Conservation (phyloP, 352 stramenopile genomes). For the Globisporangium cylindrosporum region DNA sequence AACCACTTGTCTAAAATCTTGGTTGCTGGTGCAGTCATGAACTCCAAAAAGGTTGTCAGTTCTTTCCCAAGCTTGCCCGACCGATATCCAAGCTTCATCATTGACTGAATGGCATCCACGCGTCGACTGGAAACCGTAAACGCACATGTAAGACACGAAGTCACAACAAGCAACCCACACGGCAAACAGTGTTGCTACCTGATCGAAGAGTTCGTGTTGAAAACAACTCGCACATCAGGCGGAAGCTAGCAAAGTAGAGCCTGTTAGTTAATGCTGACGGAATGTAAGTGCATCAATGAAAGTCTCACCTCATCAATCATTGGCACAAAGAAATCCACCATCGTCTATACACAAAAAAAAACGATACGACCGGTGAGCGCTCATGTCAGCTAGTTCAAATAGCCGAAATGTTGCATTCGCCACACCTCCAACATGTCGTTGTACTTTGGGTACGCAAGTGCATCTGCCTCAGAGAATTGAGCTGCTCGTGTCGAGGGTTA, state of each 20-base stretch:
- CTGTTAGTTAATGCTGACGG: background rate
- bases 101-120: conserved; percentile 62
- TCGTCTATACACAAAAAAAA: conserved; percentile 30
- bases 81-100: conserved; percentile 61
- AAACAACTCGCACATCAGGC: conserved; percentile 67
- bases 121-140: conserved; percentile 31
- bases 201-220: conserved; percentile 45
- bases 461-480: conserved; percentile 81
- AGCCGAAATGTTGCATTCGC: background rate
- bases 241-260: conserved; percentile 34
- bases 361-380: background rate
- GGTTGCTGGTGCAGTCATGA: conserved; percentile 83
- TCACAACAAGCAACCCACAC: too few relatives aligned
- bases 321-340: conserved; percentile 79
- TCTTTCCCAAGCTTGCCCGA: conserved; percentile 69
- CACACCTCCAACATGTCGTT: conserved; percentile 72
- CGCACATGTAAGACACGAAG: too few relatives aligned
- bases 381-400: background rate
- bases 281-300: background rate
- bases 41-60: conserved; percentile 81
- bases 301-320: conserved; percentile 76
- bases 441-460: conserved; percentile 80
- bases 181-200: conserved; percentile 14
- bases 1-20: conserved; percentile 92
- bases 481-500: conserved; percentile 25